Evolutionary conservation across 2,329 filamentous ascomycete genomes (phyloP), one percentile per base, ranked within the genome.

Genomic region (Pestalotiopsis sp.): DNA sequence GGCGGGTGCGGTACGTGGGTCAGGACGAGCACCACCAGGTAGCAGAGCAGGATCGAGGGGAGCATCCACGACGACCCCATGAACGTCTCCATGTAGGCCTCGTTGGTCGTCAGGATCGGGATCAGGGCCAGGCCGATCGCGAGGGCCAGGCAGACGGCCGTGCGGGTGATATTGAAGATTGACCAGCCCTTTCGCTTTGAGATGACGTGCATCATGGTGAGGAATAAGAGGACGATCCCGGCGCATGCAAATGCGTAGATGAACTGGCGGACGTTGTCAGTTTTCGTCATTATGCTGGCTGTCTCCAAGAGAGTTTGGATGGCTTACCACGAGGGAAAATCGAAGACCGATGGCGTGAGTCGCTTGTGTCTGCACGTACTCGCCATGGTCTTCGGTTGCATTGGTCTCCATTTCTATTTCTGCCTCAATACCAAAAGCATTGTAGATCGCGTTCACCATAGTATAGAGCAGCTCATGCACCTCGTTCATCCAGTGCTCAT

Each of bases 141-240:
- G n/a, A 74, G 65, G 59, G 69, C 62, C 25, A 75, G 66, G 56
- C 74, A 75, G 31, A 75, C 20, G 38, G 59, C 71, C 7, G 75
- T 76, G 1, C 76, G 73, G 45, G 71, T 62, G 49, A 77, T 71
- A 69, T 78, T 78, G 69, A 77, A 78, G 4, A 72, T 72, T 3
- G 75, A 71, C 76, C 76, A 78, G 9, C 76, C 76, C 38, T 66
- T 71, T 14, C 70, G 69, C 68, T 78, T 78, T 2, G 75, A 76
- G 17, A 77, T 74, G 62, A 73, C 67, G 68, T 78, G 76, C 72
- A 78, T 76, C 41, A 76, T 69, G 4, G 72, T 76, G n/a, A 78
- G 66, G 61, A 77, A 72, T 9, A 78, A 67, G 6, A 78, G 65
- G 25, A 78, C 75, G 9, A 75, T 70, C 1, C 75, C 75, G n/a